A percentile compares a stretch with the other conserved stretches of the same genome.
phyloP scores from a whole-genome alignment of 2,329 filamentous ascomycete genomes.

The Alternaria consortialis region DNA sequence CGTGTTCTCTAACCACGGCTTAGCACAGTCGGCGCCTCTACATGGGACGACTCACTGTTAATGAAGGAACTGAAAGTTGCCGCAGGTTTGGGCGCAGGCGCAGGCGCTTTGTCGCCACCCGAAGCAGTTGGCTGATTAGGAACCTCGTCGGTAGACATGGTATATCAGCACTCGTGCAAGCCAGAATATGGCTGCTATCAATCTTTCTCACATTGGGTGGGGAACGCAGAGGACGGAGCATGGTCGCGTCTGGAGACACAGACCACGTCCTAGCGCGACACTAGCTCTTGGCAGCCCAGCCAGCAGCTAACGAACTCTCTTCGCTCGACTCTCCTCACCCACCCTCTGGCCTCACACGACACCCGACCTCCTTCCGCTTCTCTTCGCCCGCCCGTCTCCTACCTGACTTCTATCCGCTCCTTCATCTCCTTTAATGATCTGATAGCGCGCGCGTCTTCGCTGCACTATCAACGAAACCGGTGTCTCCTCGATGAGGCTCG shows the following conservation, averaged over 20 bases:
- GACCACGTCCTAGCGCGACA: constrained; percentile 17
- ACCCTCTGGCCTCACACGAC: constrained; percentile 37
- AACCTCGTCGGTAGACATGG: constrained; percentile 43
- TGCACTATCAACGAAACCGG: constrained; percentile 42
- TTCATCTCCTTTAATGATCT: constrained; percentile 28
- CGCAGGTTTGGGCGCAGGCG: constrained; percentile 25
- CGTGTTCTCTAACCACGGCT: constrained; percentile 46
- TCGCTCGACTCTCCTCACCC: constrained; percentile 25
- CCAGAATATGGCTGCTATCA: neutral
- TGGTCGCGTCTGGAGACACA: constrained; percentile 16
- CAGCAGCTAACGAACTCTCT: constrained; percentile 29
- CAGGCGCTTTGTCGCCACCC: constrained; percentile 27
- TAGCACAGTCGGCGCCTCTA: constrained; percentile 23
- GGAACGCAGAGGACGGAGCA: neutral
- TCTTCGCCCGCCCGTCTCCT: constrained; percentile 21
- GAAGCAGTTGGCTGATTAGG: constrained; percentile 20
- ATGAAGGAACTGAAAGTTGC: constrained; percentile 43
- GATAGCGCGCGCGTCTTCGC: constrained; percentile 30
- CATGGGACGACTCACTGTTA: constrained; percentile 36
- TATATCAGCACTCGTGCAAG: neutral
- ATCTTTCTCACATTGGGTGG: constrained; percentile 5
- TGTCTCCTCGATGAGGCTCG: constrained; percentile 82
- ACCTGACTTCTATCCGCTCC: constrained; percentile 37
- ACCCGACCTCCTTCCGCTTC: constrained; percentile 20
- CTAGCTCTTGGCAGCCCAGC: constrained; percentile 14